Evolutionary conservation across 2,329 filamentous ascomycete genomes (phyloP), one percentile per base, ranked within the genome.

Genomic region (Aspergillus novoparasiticus): DNA sequence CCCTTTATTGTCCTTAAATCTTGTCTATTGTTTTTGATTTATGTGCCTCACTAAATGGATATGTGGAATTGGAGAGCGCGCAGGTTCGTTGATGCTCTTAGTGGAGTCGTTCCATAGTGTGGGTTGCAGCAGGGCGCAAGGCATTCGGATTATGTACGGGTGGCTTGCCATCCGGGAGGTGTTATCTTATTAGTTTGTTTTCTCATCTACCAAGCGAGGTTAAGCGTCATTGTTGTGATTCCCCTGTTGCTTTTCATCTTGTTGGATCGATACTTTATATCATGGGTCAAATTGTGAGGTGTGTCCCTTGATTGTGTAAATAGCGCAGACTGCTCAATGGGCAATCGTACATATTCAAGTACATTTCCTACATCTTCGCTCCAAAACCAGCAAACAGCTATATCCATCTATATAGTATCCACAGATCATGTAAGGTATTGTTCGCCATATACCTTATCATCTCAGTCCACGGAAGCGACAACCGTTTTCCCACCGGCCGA

Each of bases 51-150:
- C 48, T 54, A 32, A 10, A 39, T n/a, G 58, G 28, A 51, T 54
- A 54, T 32, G 58, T 21, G 48, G 43, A 48, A 45, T 23, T 48
- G 48, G 55, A 55, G 55, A 48, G 57, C 39, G 56, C 61, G 67
- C 67, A 64, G 64, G 67, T 48, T 65, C 66, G 64, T 65, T 30
- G 63, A 67, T 65, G 30, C 57, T 65, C 63, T 60, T 36, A 10
- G 51, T 32, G 53, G 34, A 51, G 48, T 46, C 32, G 23, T 61
- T 32, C 41, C n/a, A 43, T 36, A 19, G 21, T 26, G 46, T 56
- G 34, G 32, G 36, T 34, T 21, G 54, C 46, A 39, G 41, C 23
- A n/a, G 36, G 41, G 54, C 53, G 45, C 21, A 21, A 55, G 48
- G 48, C 50, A 30, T 45, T 54, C 14, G 21, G 58, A 55, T 55